Evolutionary conservation across 2,329 filamentous ascomycete genomes (phyloP).

Genomic region (Trichoderma semiorbis): DNA sequence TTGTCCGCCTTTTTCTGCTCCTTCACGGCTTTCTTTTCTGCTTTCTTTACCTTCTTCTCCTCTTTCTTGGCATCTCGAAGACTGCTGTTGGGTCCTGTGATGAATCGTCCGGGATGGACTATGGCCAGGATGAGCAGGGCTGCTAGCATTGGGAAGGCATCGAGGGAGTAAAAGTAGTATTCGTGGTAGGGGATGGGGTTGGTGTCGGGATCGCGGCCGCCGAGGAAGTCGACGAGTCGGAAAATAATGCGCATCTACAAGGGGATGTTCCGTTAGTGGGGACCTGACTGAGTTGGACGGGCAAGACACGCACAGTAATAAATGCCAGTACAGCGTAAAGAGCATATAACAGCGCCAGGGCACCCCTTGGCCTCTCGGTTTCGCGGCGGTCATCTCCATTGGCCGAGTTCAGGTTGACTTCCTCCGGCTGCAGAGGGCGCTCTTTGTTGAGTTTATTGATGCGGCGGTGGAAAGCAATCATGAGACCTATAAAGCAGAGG

Average conservation of each 20-base stretch:
- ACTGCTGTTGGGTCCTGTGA: not conserved
- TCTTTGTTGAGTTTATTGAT: not conserved
- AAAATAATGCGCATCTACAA: slow-evolving; percentile 7
- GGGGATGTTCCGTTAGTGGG: not conserved
- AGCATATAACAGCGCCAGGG: not conserved
- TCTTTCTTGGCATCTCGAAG: not conserved
- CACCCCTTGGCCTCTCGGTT: not conserved
- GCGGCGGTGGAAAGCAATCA: slow-evolving; percentile 1
- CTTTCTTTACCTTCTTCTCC: not conserved
- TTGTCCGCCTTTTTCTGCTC: not conserved
- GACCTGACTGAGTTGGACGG: too few relatives aligned
- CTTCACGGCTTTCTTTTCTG: not conserved
- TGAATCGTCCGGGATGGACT: not conserved
- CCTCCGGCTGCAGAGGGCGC: not conserved
- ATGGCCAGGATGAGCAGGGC: not conserved
- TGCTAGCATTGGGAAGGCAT: not conserved
- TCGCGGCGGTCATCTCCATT: not conserved
- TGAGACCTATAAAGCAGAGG: not conserved
- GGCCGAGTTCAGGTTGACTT: not conserved
- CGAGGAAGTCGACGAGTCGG: not conserved
- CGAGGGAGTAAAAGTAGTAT: slow-evolving; percentile 10
- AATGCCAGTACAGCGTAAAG: slow-evolving; percentile 2
- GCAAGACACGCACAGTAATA: not conserved
- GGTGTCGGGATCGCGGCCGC: not conserved
- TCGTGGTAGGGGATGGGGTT: slow-evolving; percentile 4